Evolutionary conservation across 306 rosid genomes (phyloP).

Genomic region (Trifolium dubium): DNA sequence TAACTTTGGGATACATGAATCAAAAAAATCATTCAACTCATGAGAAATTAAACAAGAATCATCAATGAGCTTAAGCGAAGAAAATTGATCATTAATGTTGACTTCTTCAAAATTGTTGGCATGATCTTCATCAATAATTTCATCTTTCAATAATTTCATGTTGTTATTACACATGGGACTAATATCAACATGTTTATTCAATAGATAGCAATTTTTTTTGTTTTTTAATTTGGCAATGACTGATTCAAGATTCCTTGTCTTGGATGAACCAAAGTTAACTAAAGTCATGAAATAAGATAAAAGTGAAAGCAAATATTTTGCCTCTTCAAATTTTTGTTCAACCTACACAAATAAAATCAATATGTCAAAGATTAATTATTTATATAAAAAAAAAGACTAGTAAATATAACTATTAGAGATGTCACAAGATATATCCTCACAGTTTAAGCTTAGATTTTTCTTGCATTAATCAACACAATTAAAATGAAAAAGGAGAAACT

Average conservation of each 20-base stretch:
- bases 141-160: constrained; percentile 38
- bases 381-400: too few species aligned
- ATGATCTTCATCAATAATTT: constrained; percentile 50
- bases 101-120: constrained; percentile 73
- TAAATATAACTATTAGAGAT: too few species aligned
- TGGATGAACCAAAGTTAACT: constrained; percentile 50
- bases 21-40: constrained; percentile 69
- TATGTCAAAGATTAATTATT: constrained; percentile 32
- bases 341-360: constrained; percentile 62
- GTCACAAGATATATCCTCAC: too few species aligned
- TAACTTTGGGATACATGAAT: constrained; percentile 80
- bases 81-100: constrained; percentile 40
- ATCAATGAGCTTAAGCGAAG: constrained; percentile 57
- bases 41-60: constrained; percentile 72
- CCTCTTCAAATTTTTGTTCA: constrained; percentile 49
- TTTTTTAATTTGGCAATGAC: not conserved
- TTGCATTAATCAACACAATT: not conserved
- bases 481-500: not conserved
- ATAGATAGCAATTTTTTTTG: constrained; percentile 33
- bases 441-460: not conserved
- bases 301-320: constrained; percentile 59
- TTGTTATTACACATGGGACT: constrained; percentile 35
- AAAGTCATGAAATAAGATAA: constrained; percentile 65
- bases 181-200: constrained; percentile 50
- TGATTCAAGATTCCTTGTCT: constrained; percentile 41